These are phyloP conservation scores for Penicillium lagena DNA, from an alignment of 495 filamentous ascomycete species.

Conservation along the genomic window DNA sequence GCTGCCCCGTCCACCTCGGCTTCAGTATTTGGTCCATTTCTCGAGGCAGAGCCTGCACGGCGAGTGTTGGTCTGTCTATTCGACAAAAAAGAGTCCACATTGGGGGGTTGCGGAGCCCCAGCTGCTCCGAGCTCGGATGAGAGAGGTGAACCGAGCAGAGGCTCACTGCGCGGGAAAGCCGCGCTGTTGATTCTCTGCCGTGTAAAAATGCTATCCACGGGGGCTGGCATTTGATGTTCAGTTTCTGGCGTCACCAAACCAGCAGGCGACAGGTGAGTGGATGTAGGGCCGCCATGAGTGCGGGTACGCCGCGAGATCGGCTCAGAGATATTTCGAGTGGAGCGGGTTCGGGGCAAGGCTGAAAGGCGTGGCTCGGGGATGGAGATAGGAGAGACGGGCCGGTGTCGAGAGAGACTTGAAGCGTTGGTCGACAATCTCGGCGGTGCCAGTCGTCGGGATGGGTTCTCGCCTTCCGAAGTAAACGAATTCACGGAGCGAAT, in stretches of 20 bases:
- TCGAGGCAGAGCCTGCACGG: constrained; percentile 2
- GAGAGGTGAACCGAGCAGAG: constrained; percentile 29
- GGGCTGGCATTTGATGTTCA: constrained; percentile 23
- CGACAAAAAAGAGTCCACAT: neutral
- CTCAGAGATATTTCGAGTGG: constrained; percentile 28
- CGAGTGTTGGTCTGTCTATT: constrained; percentile 10
- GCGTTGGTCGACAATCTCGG: constrained; percentile 22
- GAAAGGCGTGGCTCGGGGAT: constrained; percentile 50
- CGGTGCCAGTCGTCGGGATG: constrained; percentile 18
- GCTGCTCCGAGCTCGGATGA: constrained; percentile 29
- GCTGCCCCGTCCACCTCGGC: constrained; percentile 1
- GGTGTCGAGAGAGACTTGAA: constrained; percentile 29
- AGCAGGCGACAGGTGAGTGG: constrained; percentile 22
- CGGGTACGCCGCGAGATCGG: constrained; percentile 28
- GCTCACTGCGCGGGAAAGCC: constrained; percentile 25
- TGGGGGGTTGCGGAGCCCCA: constrained; percentile 7
- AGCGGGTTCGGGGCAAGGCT: constrained; percentile 21
- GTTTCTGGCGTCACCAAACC: constrained; percentile 42
- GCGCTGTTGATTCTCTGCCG: constrained; percentile 32
- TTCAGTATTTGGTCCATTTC: constrained; percentile 5
- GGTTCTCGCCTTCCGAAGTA: constrained; percentile 23
- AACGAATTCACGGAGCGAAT: constrained; percentile 43
- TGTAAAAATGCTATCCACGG: constrained; percentile 20
- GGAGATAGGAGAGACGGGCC: constrained; percentile 52
- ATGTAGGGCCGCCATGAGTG: constrained; percentile 16